Evolutionary conservation across 2,329 filamentous ascomycete genomes (phyloP), one percentile per base, ranked within the genome.

Genomic region (Tolypocladium guangdongense): DNA sequence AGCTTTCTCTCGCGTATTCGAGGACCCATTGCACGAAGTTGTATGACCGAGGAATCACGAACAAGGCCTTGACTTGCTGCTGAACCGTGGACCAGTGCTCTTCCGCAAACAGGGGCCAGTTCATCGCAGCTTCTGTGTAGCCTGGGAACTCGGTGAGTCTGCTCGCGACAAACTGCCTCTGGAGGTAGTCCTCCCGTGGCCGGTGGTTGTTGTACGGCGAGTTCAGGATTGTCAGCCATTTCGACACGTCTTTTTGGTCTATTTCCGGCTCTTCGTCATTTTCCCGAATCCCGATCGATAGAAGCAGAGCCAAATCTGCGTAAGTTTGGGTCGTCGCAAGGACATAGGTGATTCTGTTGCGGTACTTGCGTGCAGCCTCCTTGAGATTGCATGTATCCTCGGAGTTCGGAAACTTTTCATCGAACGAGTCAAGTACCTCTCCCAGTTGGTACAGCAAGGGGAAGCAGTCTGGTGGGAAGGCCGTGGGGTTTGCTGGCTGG

Each of bases 1-100:
- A 68, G 2, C 55, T 62, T 22, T 62, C 58, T 22, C 64, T 59
- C 1, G 62, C 64, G 54, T 67, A 70, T 46, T 71, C 67, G 22
- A 72, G 54, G 3, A 60, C 59, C 69, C 70, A 72, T 22, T 71
- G 68, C 11, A 66, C 62, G 35, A 71, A 69, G 54, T 63, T 67
- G 48, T 59, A 64, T 1, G 62, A 58, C 24, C 56, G 62, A 0
- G 60, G 53, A 0, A 54, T 46, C 2, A 56, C 53, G 49, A 72
- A 71, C 5, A 71, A 60, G 7, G 56, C 51, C 11, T 57, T 58
- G 14, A 70, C 58, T 16, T 64, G 57, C 1, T 59, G 47, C 36
- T 57, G 37, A 3, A 69, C 53, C 6, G 59, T 58, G 11, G 56
- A 33, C 69, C 69, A 69, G 53, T 65, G 58, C 2, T 52, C 50